Evolutionary conservation across 495 filamentous ascomycete species (phyloP).

Genomic region (Xylaria acuta): DNA sequence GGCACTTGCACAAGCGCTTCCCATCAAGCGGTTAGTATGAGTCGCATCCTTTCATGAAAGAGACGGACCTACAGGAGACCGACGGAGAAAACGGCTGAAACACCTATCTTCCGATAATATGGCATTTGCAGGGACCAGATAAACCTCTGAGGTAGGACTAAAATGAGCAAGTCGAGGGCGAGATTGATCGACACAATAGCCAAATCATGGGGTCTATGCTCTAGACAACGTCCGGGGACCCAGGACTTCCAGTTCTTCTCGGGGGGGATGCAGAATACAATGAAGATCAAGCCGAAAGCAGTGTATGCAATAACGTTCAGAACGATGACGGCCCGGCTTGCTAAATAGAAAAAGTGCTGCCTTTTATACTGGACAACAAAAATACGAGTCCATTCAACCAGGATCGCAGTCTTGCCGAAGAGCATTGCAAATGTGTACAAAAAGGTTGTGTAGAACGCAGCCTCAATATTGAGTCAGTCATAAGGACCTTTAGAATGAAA

Average conservation of each 20-base stretch:
- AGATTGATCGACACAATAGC: conserved; percentile 32
- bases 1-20: background rate
- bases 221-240: conserved; percentile 32
- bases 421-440: conserved; percentile 33
- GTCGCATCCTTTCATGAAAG: no score
- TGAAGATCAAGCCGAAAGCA: conserved; percentile 43
- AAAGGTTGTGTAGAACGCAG: background rate
- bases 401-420: conserved; percentile 43
- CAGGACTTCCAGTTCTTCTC: conserved; percentile 33
- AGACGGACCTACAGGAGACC: conserved; percentile 44
- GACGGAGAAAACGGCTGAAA: conserved; percentile 39
- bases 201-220: conserved; percentile 22
- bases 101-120: conserved; percentile 30
- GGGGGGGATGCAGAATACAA: conserved; percentile 51
- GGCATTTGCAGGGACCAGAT: conserved; percentile 37
- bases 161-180: conserved; percentile 38
- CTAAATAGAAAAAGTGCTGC: conserved; percentile 29
- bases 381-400: conserved; percentile 44
- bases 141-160: conserved; percentile 38
- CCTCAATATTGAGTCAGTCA: no score
- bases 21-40: no score
- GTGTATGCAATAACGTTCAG: conserved; percentile 44
- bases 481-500: no score
- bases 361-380: conserved; percentile 31
- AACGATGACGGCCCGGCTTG: conserved; percentile 10